Base-by-base conservation (phyloP, 352 stramenopile species). In the Elongisporangium anandrum region DNA sequence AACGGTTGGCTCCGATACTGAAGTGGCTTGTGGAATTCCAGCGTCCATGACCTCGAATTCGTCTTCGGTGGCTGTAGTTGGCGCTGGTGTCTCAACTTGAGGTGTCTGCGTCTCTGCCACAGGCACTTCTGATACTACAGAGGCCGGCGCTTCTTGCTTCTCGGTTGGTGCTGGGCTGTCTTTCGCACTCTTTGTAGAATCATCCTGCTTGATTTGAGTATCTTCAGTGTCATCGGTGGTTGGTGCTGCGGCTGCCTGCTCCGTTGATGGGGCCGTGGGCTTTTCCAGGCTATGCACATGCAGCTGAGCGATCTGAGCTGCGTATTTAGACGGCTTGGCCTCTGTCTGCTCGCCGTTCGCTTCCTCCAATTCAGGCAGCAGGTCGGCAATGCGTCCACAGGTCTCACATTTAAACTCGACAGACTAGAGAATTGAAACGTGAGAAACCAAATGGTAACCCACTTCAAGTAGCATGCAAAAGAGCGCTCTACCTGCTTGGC, bases 401-500 rank as follows among this genome's bases (percentile, higher is more conserved):
- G 84, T 74, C 7, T 92, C 83, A 53, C 87, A 96, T 49, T 77
- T 83, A 65, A 77, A 96, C n/a, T 85, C 68, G 1, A 81, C 65
- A 47, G 85, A 94, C 81, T 94, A 57, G n/a, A 13, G 10, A 9
- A 26, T 51, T 20, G 61, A n/a, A 17, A 50, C 29, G 29, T 22
- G 29, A 15, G 49, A 61, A 24, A 59, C 54, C 17, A 59, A 10
- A 48, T 21, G 57, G 20, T 29, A 51, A 56, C 26, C 3, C 3
- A 7, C 24, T 7, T 8, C 24, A 22, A 10, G 63, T 6, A 61
- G 23, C 19, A 39, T 4, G 17, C 9, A 21, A 17, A 19, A 5
- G 9, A 49, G 26, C 6, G 13, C 21, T 55, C 57, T 59, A 92
- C 85, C 70, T 91, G 61, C 29, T 85, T 80, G 0, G 85, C 85